Evolutionary conservation across 2,329 filamentous ascomycete genomes (phyloP).

Genomic region (Diaporthe sp.): DNA sequence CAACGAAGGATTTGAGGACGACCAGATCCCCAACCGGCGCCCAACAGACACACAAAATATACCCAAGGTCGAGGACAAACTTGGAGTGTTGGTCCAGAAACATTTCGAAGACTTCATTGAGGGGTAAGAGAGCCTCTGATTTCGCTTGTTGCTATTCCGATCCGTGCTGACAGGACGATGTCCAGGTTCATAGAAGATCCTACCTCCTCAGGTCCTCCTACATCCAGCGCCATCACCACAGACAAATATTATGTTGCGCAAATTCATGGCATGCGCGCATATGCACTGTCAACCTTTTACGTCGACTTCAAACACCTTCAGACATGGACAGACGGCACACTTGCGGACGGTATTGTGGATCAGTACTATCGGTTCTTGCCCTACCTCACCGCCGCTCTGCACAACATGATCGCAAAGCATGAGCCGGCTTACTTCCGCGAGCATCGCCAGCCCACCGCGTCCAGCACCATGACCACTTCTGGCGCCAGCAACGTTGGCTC

Average conservation of each 20-base stretch:
- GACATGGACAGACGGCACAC: constrained; percentile 79
- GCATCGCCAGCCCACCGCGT: constrained; percentile 86
- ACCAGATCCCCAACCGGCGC: constrained; percentile 69
- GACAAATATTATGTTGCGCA: constrained; percentile 89
- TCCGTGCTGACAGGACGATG: constrained; percentile 17
- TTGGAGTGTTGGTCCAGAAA: constrained; percentile 79
- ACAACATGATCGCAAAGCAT: constrained; percentile 94
- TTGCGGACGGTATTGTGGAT: constrained; percentile 87
- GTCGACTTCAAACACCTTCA: constrained; percentile 89
- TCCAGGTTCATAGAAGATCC: constrained; percentile 77
- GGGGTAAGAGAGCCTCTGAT: constrained; percentile 62
- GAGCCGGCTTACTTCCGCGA: constrained; percentile 94
- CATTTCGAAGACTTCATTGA: constrained; percentile 87
- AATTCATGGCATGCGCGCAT: constrained; percentile 81
- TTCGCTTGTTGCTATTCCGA: not conserved
- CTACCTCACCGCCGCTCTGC: constrained; percentile 87
- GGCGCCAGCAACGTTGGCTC: constrained; percentile 73
- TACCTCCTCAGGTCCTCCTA: constrained; percentile 70
- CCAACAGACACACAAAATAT: constrained; percentile 65
- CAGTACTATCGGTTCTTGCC: constrained; percentile 97
- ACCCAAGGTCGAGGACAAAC: constrained; percentile 80
- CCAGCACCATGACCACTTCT: constrained; percentile 78
- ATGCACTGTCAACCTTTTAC: constrained; percentile 86
- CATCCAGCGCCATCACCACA: constrained; percentile 78
- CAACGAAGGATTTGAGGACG: constrained; percentile 71